A percentile compares a stretch with the other conserved stretches of the same genome.
Evolutionary conservation across 331 rosid genomes (phyloP).

Genomic region (Ulmus americana): DNA sequence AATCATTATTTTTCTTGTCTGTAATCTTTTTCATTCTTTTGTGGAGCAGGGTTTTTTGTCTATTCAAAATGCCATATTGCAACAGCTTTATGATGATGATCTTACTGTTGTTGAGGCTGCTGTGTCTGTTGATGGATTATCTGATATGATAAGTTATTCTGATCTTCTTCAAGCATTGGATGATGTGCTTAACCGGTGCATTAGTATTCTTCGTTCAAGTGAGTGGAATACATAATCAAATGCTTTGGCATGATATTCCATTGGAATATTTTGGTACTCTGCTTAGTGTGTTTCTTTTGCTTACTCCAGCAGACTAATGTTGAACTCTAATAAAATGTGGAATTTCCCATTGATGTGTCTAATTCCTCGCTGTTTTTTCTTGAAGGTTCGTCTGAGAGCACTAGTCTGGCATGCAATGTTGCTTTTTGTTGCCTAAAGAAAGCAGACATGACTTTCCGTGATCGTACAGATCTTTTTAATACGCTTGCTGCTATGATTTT

Average conservation of each 20-base stretch:
- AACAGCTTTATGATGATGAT: slow-evolving; percentile 74
- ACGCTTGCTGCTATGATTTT: slow-evolving; percentile 52
- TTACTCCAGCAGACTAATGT: background rate
- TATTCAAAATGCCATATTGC: slow-evolving; percentile 59
- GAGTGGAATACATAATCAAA: slow-evolving; percentile 27
- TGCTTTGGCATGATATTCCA: slow-evolving; percentile 9
- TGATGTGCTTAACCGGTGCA: slow-evolving; percentile 54
- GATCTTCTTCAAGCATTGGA: slow-evolving; percentile 56
- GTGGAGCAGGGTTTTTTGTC: slow-evolving; percentile 53
- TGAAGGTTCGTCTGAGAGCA: slow-evolving; percentile 56
- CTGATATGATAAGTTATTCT: slow-evolving; percentile 40
- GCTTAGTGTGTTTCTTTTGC: background rate
- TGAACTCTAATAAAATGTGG: background rate
- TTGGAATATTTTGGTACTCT: background rate
- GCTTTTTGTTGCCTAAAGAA: slow-evolving; percentile 56
- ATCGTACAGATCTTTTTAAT: slow-evolving; percentile 32
- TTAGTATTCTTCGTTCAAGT: slow-evolving; percentile 46
- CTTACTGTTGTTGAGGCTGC: slow-evolving; percentile 73
- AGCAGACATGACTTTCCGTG: slow-evolving; percentile 33
- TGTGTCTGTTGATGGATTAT: slow-evolving; percentile 51
- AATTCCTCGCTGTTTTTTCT: slow-evolving; percentile 3
- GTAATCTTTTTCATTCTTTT: slow-evolving; percentile 9
- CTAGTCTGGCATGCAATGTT: slow-evolving; percentile 46
- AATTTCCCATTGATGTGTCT: background rate
- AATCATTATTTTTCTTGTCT: background rate